These are phyloP conservation scores for Tolypocladium tundrense DNA, from an alignment of 2,329 filamentous ascomycete genomes.

Conservation along the genomic window DNA sequence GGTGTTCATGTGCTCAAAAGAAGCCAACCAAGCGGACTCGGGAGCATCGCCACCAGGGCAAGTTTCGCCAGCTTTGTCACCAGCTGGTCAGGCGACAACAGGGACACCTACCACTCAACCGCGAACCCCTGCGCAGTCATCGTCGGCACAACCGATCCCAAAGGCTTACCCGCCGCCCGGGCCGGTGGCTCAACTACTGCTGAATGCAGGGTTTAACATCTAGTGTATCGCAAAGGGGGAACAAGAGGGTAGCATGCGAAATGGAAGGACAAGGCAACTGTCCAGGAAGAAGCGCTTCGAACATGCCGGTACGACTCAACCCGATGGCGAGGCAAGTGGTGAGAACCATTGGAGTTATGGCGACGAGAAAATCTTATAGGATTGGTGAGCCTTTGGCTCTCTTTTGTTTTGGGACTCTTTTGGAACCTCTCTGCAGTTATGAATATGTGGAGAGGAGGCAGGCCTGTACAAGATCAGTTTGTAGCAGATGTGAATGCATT, in stretches of 20 bases:
- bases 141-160: neutral
- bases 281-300: neutral
- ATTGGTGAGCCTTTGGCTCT: neutral
- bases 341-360: neutral
- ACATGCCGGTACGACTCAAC: neutral
- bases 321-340: no score
- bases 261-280: neutral
- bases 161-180: neutral
- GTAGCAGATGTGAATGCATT: neutral
- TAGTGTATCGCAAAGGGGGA: neutral
- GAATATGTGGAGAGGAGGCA: constrained; percentile 3
- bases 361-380: neutral
- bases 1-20: constrained; percentile 7
- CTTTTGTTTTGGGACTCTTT: constrained; percentile 1
- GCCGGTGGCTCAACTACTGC: neutral
- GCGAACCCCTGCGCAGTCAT: neutral
- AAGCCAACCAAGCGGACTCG: neutral
- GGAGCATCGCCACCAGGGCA: neutral
- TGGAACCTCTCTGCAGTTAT: constrained; percentile 4
- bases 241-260: neutral
- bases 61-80: neutral
- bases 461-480: neutral
- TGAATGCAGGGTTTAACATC: neutral
- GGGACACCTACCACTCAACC: neutral
- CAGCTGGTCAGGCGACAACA: neutral